Base-by-base conservation (phyloP, 1,284 basidiomycete genomes). In the Apiotrichum laibachii region DNA sequence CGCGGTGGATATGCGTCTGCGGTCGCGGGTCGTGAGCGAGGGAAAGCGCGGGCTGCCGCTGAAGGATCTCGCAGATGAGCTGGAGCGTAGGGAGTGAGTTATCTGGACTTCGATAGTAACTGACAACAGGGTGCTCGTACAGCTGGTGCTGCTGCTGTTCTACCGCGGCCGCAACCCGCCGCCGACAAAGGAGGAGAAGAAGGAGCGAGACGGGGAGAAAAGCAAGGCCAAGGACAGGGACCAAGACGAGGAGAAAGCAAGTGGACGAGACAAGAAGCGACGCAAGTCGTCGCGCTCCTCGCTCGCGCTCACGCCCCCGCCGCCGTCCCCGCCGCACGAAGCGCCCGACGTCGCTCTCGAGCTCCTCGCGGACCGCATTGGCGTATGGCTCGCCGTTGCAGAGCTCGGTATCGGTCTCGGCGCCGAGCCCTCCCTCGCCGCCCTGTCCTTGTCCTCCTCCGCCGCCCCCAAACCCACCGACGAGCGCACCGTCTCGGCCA, bases 11-110 rank as follows among this genome's bases (percentile, higher is more conserved):
- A 42, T 74, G 19, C 53, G 72, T 16, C 7, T 52, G 12, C 51
- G 50, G 13, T 61, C 66, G 46, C 56, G 69, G 40, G 51, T 53
- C 0, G 66, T 65, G 2, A 46, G 50, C 8, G 73, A 75, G 15
- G 70, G 70, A 18, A 65, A 49, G 19, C 49, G 53, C 1, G 51
- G 51, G 21, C 5, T 53, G 42, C 26, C 40, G 4, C 51, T 63
- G 15, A 68, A 68, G 55, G 55, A 57, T 8, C 21, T 74, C 13
- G 34, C 53, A 1, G 71, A 72, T 26, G 72, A 72, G 60, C 53
- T 73, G 11, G 75, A 74, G 56, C 66, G 67, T 21, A 55, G 71
- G 66, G 75, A 77, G 75, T 77, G 59, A 60, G 73, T 65, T 8
- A 0, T 8, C 1, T 4, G 31, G 1, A 16, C 18, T 33, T 11